phyloP scores from a whole-genome alignment of 768 basidiomycete genomes.

The Boletus rubropictus region DNA sequence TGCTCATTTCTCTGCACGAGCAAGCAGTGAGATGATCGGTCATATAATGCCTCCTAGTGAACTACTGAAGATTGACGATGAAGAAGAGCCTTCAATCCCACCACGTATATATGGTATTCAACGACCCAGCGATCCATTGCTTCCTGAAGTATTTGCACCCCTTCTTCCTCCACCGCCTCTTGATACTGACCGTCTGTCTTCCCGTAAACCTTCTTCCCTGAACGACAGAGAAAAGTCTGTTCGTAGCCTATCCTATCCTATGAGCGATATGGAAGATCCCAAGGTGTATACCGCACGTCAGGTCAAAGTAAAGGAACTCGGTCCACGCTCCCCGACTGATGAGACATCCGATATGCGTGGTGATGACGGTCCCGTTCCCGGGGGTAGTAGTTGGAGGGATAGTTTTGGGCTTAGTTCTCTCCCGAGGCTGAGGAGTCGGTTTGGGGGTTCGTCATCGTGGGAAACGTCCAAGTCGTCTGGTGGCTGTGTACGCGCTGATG shows the following conservation, averaged over 20 bases:
- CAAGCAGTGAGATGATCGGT: conserved; percentile 30
- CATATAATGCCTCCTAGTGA: conserved; percentile 35
- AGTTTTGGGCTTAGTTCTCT: conserved; percentile 46
- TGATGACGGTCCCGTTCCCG: conserved; percentile 20
- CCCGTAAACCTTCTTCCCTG: conserved; percentile 21
- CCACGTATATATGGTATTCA: conserved; percentile 27
- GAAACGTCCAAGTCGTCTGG: conserved; percentile 27
- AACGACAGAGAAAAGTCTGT: conserved; percentile 32
- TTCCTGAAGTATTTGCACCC: conserved; percentile 29
- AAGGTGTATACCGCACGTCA: conserved; percentile 35
- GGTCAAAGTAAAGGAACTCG: conserved; percentile 35
- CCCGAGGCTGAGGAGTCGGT: conserved; percentile 57
- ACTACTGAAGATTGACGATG: conserved; percentile 33
- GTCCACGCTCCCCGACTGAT: conserved; percentile 22
- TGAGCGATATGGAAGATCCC: conserved; percentile 29
- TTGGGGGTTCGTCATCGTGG: conserved; percentile 34
- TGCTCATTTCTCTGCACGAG: conserved; percentile 17
- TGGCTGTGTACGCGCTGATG: conserved; percentile 32
- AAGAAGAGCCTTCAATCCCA: conserved; percentile 23
- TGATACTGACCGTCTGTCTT: conserved; percentile 28
- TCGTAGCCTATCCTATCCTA: conserved; percentile 30
- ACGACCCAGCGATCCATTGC: conserved; percentile 18
- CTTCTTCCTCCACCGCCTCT: conserved; percentile 38
- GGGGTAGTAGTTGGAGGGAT: conserved; percentile 29
- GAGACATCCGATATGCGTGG: conserved; percentile 3